phyloP scores from a whole-genome alignment of 73 alveolate species.

The Paramecium pentaurelia region DNA sequence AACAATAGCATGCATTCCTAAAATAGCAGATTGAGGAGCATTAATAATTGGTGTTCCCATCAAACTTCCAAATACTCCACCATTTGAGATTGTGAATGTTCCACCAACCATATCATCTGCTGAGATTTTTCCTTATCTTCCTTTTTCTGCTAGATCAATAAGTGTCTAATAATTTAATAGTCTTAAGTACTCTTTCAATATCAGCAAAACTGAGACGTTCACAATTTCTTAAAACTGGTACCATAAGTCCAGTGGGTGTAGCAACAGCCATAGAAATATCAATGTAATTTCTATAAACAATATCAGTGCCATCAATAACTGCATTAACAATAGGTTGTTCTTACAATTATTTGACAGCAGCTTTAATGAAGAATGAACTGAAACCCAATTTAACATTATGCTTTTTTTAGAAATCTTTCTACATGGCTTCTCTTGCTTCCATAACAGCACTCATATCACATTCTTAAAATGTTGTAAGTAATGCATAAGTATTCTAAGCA shows the following conservation, averaged over 20 bases:
- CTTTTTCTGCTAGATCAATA: conserved; percentile 70
- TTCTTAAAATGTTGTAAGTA: conserved; percentile 86
- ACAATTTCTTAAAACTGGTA: conserved; percentile 86
- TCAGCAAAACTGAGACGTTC: conserved; percentile 77
- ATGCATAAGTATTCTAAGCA: conserved; percentile 86
- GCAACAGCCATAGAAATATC: conserved; percentile 92
- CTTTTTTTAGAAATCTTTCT: conserved; percentile 81
- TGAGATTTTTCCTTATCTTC: conserved; percentile 83
- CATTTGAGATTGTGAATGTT: conserved; percentile 88
- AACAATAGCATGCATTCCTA: conserved; percentile 86
- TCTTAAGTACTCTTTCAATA: conserved; percentile 71
- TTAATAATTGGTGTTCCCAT: conserved; percentile 91
- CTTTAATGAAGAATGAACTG: conserved; percentile 87
- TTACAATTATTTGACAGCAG: conserved; percentile 65
- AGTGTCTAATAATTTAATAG: conserved; percentile 34
- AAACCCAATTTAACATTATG: conserved; percentile 91
- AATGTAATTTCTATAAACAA: conserved; percentile 85
- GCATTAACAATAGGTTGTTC: conserved; percentile 77
- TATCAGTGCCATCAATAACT: conserved; percentile 87
- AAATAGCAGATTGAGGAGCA: conserved; percentile 86
- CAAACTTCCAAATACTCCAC: conserved; percentile 90
- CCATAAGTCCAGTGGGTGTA: conserved; percentile 92
- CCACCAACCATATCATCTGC: conserved; percentile 91
- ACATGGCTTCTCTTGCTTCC: conserved; percentile 80
- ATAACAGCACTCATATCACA: conserved; percentile 84